Percentiles rank a stretch among this genome's conserved stretches.
phyloP scores from a whole-genome alignment of 1,284 basidiomycete genomes.

The Cryptococcus sp. region DNA sequence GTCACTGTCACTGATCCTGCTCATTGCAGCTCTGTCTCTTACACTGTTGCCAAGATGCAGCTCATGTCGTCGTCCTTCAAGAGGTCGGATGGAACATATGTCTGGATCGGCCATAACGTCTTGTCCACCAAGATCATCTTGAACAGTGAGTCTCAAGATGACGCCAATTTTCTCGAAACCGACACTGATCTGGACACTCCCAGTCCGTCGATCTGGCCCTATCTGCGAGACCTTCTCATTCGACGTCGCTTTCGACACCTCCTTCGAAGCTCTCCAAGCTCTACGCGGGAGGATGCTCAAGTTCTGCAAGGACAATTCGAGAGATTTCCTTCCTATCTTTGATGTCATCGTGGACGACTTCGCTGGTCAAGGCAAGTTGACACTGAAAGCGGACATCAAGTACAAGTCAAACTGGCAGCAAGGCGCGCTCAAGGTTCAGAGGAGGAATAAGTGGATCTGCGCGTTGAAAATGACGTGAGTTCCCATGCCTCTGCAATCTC shows the following conservation, averaged over 20 bases:
- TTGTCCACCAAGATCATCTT: constrained; percentile 67
- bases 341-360: constrained; percentile 68
- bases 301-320: constrained; percentile 69
- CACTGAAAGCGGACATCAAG: constrained; percentile 71
- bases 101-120: constrained; percentile 66
- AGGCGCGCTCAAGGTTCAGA: constrained; percentile 66
- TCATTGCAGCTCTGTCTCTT: constrained; percentile 51
- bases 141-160: constrained; percentile 41
- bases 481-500: background rate
- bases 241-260: constrained; percentile 76
- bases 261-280: constrained; percentile 78
- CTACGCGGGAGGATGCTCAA: constrained; percentile 78
- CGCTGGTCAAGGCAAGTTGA: constrained; percentile 77
- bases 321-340: constrained; percentile 73
- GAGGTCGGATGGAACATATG: constrained; percentile 55
- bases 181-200: background rate
- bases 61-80: constrained; percentile 69
- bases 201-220: constrained; percentile 56
- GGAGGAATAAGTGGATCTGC: constrained; percentile 90
- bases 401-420: constrained; percentile 91
- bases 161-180: background rate
- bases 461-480: constrained; percentile 63
- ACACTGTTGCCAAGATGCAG: constrained; percentile 84
- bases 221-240: constrained; percentile 59
- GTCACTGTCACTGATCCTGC: constrained; percentile 1